A percentile compares a stretch with the other conserved stretches of the same genome.
These are phyloP conservation scores for Botrytis aclada DNA, from an alignment of 2,329 filamentous ascomycete species.

Conservation along the genomic window DNA sequence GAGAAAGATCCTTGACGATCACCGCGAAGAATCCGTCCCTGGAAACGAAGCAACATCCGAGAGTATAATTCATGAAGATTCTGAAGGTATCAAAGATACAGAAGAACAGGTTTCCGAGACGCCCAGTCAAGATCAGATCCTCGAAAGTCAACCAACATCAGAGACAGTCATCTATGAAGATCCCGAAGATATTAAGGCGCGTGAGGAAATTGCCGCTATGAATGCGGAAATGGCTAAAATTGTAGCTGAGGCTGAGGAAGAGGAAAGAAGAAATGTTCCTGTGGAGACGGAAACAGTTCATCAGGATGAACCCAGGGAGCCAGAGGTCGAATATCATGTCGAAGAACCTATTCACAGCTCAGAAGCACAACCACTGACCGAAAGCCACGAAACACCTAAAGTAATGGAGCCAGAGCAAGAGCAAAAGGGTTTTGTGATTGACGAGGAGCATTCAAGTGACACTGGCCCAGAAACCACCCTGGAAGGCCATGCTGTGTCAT, in stretches of 20 bases:
- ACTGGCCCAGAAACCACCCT: accelerated
- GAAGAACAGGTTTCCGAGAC: not conserved
- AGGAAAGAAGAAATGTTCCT: not conserved
- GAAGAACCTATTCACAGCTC: not conserved
- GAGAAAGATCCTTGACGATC: not conserved
- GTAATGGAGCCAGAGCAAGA: not conserved
- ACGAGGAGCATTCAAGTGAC: not conserved
- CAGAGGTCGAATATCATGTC: accelerated
- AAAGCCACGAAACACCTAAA: not conserved
- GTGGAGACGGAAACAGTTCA: not conserved
- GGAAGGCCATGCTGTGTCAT: not conserved
- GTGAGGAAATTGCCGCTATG: not conserved
- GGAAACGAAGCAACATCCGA: not conserved
- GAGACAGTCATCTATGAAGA: not conserved
- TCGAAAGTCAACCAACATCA: not conserved
- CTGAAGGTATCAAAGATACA: not conserved
- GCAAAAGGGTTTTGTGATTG: no score
- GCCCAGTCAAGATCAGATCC: not conserved
- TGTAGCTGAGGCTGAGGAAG: not conserved
- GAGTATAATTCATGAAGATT: not conserved
- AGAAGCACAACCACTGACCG: not conserved
- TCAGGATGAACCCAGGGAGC: not conserved
- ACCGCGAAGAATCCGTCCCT: accelerated
- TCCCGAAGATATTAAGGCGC: not conserved
- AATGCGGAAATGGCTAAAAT: constrained; percentile 4